Evolutionary conservation across 305 asterid species (phyloP), one percentile per base, ranked within the genome.

Genomic region (Fraxinus angustifolia): DNA sequence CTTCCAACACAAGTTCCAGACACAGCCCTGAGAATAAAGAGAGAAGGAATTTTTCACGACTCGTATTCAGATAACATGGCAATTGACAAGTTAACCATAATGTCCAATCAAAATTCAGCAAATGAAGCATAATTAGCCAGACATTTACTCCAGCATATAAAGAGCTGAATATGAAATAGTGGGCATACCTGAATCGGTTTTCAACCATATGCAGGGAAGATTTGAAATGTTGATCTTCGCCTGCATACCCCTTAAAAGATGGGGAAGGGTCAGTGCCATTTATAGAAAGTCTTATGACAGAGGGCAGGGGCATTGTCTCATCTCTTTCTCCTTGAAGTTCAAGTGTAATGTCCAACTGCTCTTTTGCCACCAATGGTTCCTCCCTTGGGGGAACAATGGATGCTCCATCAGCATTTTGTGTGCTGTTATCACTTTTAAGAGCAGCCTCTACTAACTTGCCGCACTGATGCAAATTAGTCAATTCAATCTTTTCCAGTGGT

Each of bases 361-460:
- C 99, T 77, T 88, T 81, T 75, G 79, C 83, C 28, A 78, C 82
- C 48, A 85, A 73, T 80, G 76, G 81, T 70, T 86, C 93, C 76
- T 87, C 91, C 83, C 84, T 78, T 83, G 74, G 89, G 81, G 82
- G 84, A 79, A 67, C 42, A 73, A 75, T 75, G 5, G 90, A 74
- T 68, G 71, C 78, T 50, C 81, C 79, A 50, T 82, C 87, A 26
- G 78, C 90, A 75, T 76, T 68, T 82, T 73, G 88, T 75, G 36
- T 83, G 86, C 78, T 79, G 75, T 77, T 45, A 77, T 82, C 86
- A 73, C 82, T 79, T 82, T 79, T 72, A 58, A 96, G 91, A 60
- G 97, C 97, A 81, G 91, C 90, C 48, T 89, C 90, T 73, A 96
- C 93, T 85, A 96, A 90, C 84, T 90, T 92, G 82, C 92, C 88